These are phyloP conservation scores for Hymenoscyphus fructigenus DNA, from an alignment of 2,329 filamentous ascomycete genomes.

Conservation along the genomic window DNA sequence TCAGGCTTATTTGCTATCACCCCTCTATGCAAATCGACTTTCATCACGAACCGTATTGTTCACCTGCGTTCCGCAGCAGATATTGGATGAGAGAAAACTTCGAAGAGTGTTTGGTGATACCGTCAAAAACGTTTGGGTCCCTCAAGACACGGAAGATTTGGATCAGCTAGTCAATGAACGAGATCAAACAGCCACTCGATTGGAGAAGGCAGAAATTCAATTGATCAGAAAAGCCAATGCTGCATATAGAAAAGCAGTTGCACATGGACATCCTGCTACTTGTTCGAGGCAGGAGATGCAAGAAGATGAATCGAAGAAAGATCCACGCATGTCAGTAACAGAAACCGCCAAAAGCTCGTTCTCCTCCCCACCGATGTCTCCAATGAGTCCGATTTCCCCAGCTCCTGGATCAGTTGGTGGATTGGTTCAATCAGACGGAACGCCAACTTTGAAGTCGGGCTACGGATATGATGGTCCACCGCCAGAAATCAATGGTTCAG, in stretches of 20 bases:
- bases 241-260: conserved; percentile 52
- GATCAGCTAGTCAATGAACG: conserved; percentile 60
- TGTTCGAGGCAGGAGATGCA: conserved; percentile 15
- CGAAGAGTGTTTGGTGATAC: conserved; percentile 59
- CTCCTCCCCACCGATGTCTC: conserved; percentile 7
- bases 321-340: conserved; percentile 11
- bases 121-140: conserved; percentile 64
- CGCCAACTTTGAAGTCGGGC: conserved; percentile 20
- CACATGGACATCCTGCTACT: conserved; percentile 47
- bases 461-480: conserved; percentile 26
- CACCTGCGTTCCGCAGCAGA: conserved; percentile 61
- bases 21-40: conserved; percentile 62
- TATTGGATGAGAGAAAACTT: conserved; percentile 57
- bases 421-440: conserved; percentile 20
- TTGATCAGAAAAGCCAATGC: conserved; percentile 58
- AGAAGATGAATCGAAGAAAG: conserved; percentile 8
- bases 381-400: conserved; percentile 9
- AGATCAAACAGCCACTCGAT: conserved; percentile 57
- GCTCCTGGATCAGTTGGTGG: conserved; percentile 15
- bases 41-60: conserved; percentile 69
- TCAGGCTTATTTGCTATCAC: conserved; percentile 66
- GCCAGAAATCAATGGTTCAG: conserved; percentile 37
- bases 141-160: conserved; percentile 57
- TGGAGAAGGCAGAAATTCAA: conserved; percentile 64
- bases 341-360: conserved; percentile 11